These are phyloP conservation scores for Cyberlindnera misumaiensis DNA, from an alignment of 805 yeast genomes.

Conservation along the genomic window DNA sequence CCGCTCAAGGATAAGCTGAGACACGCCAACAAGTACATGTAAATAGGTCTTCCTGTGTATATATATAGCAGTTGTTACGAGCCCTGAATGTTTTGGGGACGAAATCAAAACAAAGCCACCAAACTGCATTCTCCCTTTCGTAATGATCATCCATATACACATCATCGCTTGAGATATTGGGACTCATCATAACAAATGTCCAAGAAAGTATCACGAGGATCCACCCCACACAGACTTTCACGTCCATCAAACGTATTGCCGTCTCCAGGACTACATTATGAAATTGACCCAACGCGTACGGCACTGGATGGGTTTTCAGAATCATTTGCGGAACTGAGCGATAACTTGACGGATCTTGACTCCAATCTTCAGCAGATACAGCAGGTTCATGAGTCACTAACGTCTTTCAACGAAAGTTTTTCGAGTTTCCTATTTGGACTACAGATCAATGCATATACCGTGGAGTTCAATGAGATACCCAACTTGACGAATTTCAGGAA, in stretches of 20 bases:
- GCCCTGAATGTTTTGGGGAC: too few relatives aligned
- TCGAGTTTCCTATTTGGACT: conserved; percentile 73
- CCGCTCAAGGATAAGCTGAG: conserved; percentile 40
- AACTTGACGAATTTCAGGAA: conserved; percentile 8
- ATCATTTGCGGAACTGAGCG: conserved; percentile 38
- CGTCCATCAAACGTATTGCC: conserved; percentile 30
- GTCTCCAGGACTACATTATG: conserved; percentile 40
- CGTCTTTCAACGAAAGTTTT: conserved; percentile 69
- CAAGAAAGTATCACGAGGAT: conserved; percentile 16
- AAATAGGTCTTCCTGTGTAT: conserved; percentile 4
- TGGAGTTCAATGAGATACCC: conserved; percentile 44
- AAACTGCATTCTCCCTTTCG: too few relatives aligned
- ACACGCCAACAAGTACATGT: conserved; percentile 40
- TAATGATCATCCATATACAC: too few relatives aligned
- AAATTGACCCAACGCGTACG: conserved; percentile 31
- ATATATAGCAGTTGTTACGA: not conserved
- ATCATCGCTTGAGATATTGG: too few relatives aligned
- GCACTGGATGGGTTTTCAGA: conserved; percentile 38
- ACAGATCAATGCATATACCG: conserved; percentile 83
- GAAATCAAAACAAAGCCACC: too few relatives aligned
- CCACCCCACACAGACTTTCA: conserved; percentile 33
- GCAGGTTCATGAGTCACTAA: conserved; percentile 53
- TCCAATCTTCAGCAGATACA: conserved; percentile 51
- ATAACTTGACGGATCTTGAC: conserved; percentile 49
- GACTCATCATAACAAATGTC: conserved; percentile 15